Conservation (phyloP, 2,329 filamentous ascomycete genomes). For the Exophiala sp. region DNA sequence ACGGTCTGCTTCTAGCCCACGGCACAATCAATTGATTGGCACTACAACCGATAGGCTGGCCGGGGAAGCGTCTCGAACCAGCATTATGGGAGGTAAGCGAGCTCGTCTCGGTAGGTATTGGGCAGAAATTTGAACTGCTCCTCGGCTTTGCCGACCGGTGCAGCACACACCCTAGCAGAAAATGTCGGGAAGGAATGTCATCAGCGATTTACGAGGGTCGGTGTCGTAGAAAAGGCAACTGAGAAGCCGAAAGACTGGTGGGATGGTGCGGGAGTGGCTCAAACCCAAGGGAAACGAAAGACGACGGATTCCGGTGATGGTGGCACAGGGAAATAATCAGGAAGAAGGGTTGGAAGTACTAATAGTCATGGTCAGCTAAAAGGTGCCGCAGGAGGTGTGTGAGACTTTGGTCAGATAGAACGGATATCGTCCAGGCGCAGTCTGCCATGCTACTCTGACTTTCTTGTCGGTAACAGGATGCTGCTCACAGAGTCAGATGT, state of each 20-base stretch:
- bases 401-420: background rate
- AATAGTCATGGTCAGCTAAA: background rate
- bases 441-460: background rate
- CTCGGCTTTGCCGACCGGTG: background rate
- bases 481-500: background rate
- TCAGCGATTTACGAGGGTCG: background rate
- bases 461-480: background rate
- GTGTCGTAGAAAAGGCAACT: background rate
- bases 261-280: conserved; percentile 4
- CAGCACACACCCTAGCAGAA: background rate
- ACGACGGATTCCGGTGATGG: conserved; percentile 1
- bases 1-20: background rate
- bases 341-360: background rate
- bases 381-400: background rate
- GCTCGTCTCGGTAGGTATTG: conserved; percentile 9
- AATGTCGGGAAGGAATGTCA: background rate
- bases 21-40: conserved; percentile 1
- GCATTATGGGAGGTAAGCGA: background rate
- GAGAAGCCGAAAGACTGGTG: background rate
- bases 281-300: background rate
- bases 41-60: conserved; percentile 4
- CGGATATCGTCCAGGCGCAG: background rate
- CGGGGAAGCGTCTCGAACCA: conserved; percentile 2
- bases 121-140: conserved; percentile 6
- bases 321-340: background rate